phyloP scores from a whole-genome alignment of 441 rosid genomes.

The Pelargonium hybrid region DNA sequence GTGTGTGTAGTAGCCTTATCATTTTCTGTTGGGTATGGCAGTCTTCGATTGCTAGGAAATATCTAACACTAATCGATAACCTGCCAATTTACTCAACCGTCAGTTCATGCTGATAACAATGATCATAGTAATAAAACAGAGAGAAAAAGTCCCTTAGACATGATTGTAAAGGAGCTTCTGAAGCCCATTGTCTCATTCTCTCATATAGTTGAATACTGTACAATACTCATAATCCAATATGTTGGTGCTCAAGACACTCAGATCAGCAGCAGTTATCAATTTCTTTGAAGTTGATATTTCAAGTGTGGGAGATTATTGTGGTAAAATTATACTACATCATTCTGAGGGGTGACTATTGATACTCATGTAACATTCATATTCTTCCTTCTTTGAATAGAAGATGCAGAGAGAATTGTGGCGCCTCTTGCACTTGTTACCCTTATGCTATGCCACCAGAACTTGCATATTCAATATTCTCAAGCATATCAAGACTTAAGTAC shows the following conservation, averaged over 20 bases:
- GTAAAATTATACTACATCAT: too few species aligned
- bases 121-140: background rate
- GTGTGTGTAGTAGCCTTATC: background rate
- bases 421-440: background rate
- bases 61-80: constrained; percentile 2
- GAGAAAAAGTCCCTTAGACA: background rate
- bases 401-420: too few species aligned
- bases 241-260: background rate
- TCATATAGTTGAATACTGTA: background rate
- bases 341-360: too few species aligned
- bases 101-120: background rate
- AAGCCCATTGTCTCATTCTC: background rate
- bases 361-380: too few species aligned
- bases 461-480: background rate
- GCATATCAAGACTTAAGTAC: background rate
- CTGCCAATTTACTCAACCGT: background rate
- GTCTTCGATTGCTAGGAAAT: background rate
- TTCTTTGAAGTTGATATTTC: background rate
- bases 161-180: background rate
- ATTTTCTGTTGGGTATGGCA: background rate
- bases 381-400: too few species aligned
- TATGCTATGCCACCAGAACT: background rate
- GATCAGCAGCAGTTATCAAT: background rate
- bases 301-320: background rate
- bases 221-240: background rate